Evolutionary conservation across 768 basidiomycete species (phyloP).

Genomic region (Imleria badia): DNA sequence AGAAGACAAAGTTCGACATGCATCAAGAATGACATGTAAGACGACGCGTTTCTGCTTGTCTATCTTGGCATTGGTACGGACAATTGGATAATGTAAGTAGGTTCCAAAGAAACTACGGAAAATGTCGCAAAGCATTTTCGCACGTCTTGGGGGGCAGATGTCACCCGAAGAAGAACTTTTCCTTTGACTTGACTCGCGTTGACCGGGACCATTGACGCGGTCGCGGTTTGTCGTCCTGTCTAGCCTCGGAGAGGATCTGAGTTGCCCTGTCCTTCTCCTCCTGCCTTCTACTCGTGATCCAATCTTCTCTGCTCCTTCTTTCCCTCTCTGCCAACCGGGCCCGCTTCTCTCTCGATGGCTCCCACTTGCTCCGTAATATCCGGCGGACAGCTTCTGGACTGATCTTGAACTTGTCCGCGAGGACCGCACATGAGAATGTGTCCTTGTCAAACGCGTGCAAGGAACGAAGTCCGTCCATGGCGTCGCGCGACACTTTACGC

Average conservation of each 20-base stretch:
- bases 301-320: constrained; percentile 42
- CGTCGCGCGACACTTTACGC: constrained; percentile 76
- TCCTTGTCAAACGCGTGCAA: constrained; percentile 64
- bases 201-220: constrained; percentile 11
- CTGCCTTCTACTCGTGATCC: constrained; percentile 37
- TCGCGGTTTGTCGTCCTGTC: constrained; percentile 13
- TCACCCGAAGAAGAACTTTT: constrained; percentile 46
- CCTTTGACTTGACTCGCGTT: constrained; percentile 29
- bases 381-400: constrained; percentile 79
- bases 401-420: constrained; percentile 77
- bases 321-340: constrained; percentile 50
- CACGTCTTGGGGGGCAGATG: constrained; percentile 12
- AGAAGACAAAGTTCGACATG: neutral
- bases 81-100: neutral
- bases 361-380: constrained; percentile 76
- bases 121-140: constrained; percentile 1
- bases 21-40: constrained; percentile 12
- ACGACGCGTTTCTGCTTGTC: neutral
- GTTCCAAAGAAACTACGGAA: neutral
- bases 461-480: constrained; percentile 77
- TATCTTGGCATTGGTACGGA: neutral
- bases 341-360: constrained; percentile 55
- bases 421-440: constrained; percentile 60
- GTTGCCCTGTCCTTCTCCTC: constrained; percentile 42
- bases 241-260: constrained; percentile 31